Conservation (phyloP, 2,329 filamentous ascomycete genomes). For the Pseudodiploospora longispora region DNA sequence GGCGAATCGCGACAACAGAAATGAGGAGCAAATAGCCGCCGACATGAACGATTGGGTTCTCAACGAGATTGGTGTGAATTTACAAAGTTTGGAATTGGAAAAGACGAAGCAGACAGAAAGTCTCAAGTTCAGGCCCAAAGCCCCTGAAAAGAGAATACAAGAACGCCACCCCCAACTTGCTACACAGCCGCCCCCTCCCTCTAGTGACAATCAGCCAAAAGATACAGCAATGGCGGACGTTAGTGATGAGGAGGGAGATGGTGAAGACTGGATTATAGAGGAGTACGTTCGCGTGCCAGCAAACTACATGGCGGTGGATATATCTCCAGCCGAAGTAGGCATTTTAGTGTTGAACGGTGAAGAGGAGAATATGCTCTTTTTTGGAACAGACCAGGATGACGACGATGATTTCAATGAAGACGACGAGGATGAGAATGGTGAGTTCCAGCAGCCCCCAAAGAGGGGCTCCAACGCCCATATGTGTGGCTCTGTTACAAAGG, state of each 20-base stretch:
- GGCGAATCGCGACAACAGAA: constrained; percentile 27
- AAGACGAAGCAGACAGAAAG: constrained; percentile 20
- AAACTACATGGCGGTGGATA: constrained; percentile 37
- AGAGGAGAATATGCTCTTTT: constrained; percentile 53
- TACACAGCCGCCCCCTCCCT: background rate
- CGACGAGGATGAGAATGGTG: constrained; percentile 60
- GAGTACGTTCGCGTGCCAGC: constrained; percentile 56
- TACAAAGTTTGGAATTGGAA: constrained; percentile 39
- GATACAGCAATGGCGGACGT: constrained; percentile 31
- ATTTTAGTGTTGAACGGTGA: constrained; percentile 49
- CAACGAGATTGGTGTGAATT: constrained; percentile 46
- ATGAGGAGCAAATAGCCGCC: constrained; percentile 42
- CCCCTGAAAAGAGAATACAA: constrained; percentile 44
- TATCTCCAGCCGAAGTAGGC: constrained; percentile 44
- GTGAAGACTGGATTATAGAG: constrained; percentile 55
- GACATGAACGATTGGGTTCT: constrained; percentile 54
- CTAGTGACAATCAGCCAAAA: background rate
- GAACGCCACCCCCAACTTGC: constrained; percentile 43
- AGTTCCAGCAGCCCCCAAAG: constrained; percentile 7
- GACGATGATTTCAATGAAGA: constrained; percentile 52
- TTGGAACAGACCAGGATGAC: constrained; percentile 50
- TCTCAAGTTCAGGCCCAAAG: constrained; percentile 47
- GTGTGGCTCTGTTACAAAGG: background rate
- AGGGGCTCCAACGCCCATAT: background rate
- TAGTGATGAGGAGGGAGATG: constrained; percentile 37